Conservation (phyloP, 1,139 yeast species). For the Yamadazyma dushanensis region DNA sequence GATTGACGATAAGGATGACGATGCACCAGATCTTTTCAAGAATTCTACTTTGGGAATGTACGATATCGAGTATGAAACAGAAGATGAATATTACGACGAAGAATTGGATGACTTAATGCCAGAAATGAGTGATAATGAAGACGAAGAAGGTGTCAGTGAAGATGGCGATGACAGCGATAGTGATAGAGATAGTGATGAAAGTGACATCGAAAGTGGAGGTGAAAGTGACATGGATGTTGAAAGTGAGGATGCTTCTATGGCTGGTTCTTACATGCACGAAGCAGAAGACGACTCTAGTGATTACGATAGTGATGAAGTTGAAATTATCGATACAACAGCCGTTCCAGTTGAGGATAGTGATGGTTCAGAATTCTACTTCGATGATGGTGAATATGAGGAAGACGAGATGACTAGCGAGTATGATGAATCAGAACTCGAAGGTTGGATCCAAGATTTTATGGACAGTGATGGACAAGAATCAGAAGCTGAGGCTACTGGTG, state of each 20-base stretch:
- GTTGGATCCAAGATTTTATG: constrained; percentile 44
- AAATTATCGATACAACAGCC: constrained; percentile 43
- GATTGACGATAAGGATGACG: constrained; percentile 66
- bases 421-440: constrained; percentile 44
- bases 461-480: constrained; percentile 1
- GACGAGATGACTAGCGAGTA: constrained; percentile 34
- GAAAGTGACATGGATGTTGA: constrained; percentile 14
- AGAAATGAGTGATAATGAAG: constrained; percentile 30
- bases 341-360: constrained; percentile 10
- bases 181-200: constrained; percentile 7
- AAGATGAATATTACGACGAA: constrained; percentile 35
- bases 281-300: constrained; percentile 12
- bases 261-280: constrained; percentile 13
- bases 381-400: constrained; percentile 30
- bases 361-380: constrained; percentile 31
- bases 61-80: constrained; percentile 78
- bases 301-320: constrained; percentile 37
- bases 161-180: constrained; percentile 15
- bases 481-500: background rate
- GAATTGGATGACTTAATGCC: constrained; percentile 30
- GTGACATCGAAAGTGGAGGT: constrained; percentile 11
- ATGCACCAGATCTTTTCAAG: constrained; percentile 78
- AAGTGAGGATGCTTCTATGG: constrained; percentile 16
- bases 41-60: constrained; percentile 95
- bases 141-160: constrained; percentile 19